Evolutionary conservation across 768 basidiomycete genomes (phyloP).

Genomic region (Boletus edulis): DNA sequence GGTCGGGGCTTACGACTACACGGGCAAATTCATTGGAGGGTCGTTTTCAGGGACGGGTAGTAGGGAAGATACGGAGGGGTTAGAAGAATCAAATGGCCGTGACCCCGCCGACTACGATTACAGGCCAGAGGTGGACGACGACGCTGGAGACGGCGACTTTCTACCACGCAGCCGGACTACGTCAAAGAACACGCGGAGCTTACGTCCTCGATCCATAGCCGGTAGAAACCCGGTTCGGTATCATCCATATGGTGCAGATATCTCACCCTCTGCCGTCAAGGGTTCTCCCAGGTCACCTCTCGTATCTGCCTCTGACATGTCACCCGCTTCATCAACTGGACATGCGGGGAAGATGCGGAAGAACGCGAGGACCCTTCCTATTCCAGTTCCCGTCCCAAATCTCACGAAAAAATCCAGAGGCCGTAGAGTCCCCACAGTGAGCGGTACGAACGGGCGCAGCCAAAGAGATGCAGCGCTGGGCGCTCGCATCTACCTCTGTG

Average conservation of each 20-base stretch:
- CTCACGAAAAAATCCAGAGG: conserved; percentile 72
- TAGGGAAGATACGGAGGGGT: conserved; percentile 27
- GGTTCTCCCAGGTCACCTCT: conserved; percentile 31
- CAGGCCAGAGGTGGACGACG: conserved; percentile 28
- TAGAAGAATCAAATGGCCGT: conserved; percentile 20
- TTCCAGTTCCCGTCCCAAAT: conserved; percentile 65
- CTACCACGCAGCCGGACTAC: conserved; percentile 29
- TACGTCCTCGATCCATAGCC: conserved; percentile 35
- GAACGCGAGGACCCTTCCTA: conserved; percentile 42
- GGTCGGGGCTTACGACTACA: conserved; percentile 26
- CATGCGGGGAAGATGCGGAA: conserved; percentile 31
- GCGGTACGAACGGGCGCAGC: conserved; percentile 28
- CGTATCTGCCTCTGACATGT: conserved; percentile 28
- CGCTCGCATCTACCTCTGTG: conserved; percentile 66
- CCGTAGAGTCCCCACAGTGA: conserved; percentile 57
- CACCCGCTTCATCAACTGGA: conserved; percentile 23
- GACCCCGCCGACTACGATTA: conserved; percentile 30
- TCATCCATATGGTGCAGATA: conserved; percentile 29
- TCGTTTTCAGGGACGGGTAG: conserved; percentile 22
- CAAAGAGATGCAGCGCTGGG: conserved; percentile 38
- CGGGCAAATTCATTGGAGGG: conserved; percentile 15
- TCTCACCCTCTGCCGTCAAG: conserved; percentile 31
- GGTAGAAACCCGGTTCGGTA: conserved; percentile 34
- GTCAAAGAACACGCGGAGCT: conserved; percentile 38
- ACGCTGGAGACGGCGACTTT: conserved; percentile 34